phyloP scores from a whole-genome alignment of 495 filamentous ascomycete species.

The Penicillium mononematosum region DNA sequence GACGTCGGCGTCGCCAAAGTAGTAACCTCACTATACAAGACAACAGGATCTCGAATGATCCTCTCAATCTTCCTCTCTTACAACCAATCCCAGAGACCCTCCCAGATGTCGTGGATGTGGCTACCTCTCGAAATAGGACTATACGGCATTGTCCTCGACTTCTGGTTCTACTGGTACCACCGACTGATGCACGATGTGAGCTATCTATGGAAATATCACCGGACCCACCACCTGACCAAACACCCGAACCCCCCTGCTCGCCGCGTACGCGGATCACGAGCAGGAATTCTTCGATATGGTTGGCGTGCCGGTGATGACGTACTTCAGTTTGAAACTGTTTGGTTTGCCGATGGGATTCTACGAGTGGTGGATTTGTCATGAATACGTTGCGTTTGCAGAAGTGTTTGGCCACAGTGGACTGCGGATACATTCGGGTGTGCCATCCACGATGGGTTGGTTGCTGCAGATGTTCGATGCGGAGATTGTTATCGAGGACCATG shows the following conservation, averaged over 20 bases:
- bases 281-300: conserved; percentile 49
- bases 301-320: conserved; percentile 39
- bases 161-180: conserved; percentile 50
- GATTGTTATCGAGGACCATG: conserved; percentile 47
- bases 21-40: conserved; percentile 33
- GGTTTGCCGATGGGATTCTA: conserved; percentile 45
- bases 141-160: conserved; percentile 44
- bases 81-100: conserved; percentile 21
- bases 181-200: conserved; percentile 43
- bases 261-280: conserved; percentile 44
- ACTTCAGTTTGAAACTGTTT: conserved; percentile 29
- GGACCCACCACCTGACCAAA: conserved; percentile 47
- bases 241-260: conserved; percentile 44
- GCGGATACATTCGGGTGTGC: conserved; percentile 36
- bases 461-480: conserved; percentile 34
- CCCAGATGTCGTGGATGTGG: conserved; percentile 50
- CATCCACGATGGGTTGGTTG: conserved; percentile 39
- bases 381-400: conserved; percentile 43
- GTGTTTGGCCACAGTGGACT: conserved; percentile 43
- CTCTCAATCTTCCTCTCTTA: conserved; percentile 31
- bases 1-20: conserved; percentile 34
- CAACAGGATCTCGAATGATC: conserved; percentile 32
- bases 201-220: conserved; percentile 44
- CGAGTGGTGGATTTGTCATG: conserved; percentile 47
- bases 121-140: conserved; percentile 41